Base-by-base conservation (phyloP, 2,329 filamentous ascomycete genomes). In the Monosporascus ibericus region DNA sequence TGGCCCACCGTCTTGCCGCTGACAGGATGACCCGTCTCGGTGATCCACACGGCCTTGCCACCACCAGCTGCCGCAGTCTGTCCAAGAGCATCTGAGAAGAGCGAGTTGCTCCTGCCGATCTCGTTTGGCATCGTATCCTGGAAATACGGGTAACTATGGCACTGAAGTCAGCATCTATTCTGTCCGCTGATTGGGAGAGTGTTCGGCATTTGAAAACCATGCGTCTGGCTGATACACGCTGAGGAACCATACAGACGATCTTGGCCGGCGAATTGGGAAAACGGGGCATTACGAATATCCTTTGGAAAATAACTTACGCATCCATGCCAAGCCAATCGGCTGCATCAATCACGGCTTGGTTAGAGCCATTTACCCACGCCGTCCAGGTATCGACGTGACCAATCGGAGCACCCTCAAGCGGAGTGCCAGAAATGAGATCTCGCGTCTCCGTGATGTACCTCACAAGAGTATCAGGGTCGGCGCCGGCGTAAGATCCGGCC, bases 321-420 rank as follows among this genome's bases (percentile, higher is more conserved):
- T 95, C 90, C 68, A 92, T 82, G 59, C 91, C 91, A 55, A 95
- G 70, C 79, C 84, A 95, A 75, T 95, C 90, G 56, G 78, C 73
- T 40, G 80, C 82, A 9, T 84, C 75, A 54, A 90, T 83, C 54
- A 95, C 83, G 42, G 78, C 82, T 48, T 72, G 70, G 79, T 92
- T 95, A 64, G 85, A 81, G 49, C 72, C 70, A 70, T 95, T 90
- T 66, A 83, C 82, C 77, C 84, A 92, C 49, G 82, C 82, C 37
- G 86, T 90, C 90, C 90, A 95, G 49, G 91, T 95, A 67, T 95
- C 91, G 66, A 95, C 90, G 71, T 95, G 91, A 49, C 90, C 90
- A 55, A 95, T 75, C 18, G 81, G 75, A 46, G 75, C 78, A 24
- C 72, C 71, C 38, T 77, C 72, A 24, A 88, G 73, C 48, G 72